A percentile compares a stretch with the other conserved stretches of the same genome.
phyloP scores from a whole-genome alignment of 805 yeast species.

The Starmerella vitae region DNA sequence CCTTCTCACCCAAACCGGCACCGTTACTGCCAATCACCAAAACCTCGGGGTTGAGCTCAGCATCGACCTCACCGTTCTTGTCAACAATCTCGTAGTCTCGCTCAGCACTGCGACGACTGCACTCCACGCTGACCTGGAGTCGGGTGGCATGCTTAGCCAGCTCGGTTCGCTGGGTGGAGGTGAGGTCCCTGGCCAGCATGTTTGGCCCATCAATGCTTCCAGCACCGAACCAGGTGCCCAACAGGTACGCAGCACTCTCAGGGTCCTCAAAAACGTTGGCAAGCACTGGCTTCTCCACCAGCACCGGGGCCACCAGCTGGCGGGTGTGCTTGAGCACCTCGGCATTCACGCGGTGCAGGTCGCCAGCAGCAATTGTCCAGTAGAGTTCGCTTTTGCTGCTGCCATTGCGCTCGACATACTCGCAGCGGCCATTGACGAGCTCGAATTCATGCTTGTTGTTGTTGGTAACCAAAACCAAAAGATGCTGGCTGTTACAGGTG shows the following conservation, averaged over 20 bases:
- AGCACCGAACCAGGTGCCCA: slow-evolving; percentile 32
- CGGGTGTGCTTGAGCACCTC: slow-evolving; percentile 26
- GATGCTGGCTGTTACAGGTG: slow-evolving; percentile 31
- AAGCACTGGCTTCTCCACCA: slow-evolving; percentile 28
- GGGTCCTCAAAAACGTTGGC: slow-evolving; percentile 23
- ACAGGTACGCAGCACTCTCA: slow-evolving; percentile 29
- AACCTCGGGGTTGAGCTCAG: not conserved
- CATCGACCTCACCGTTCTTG: not conserved
- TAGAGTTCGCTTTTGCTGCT: slow-evolving; percentile 25
- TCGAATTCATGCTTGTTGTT: slow-evolving; percentile 23
- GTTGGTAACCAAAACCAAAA: slow-evolving; percentile 30
- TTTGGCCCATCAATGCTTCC: not conserved
- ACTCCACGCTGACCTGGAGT: not conserved
- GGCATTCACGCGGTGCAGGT: slow-evolving; percentile 24
- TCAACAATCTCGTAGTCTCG: slow-evolving; percentile 4
- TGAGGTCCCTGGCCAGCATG: not conserved
- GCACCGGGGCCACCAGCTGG: slow-evolving; percentile 30
- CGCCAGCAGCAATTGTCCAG: slow-evolving; percentile 33
- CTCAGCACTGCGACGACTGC: not conserved
- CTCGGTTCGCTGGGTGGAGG: not conserved
- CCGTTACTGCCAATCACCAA: not conserved
- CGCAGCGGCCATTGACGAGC: slow-evolving; percentile 14
- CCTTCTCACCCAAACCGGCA: not conserved
- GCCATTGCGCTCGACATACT: slow-evolving; percentile 21
- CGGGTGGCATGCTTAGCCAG: not conserved